Evolutionary conservation across 768 basidiomycete species (phyloP).

Genomic region (Mycena maculata): DNA sequence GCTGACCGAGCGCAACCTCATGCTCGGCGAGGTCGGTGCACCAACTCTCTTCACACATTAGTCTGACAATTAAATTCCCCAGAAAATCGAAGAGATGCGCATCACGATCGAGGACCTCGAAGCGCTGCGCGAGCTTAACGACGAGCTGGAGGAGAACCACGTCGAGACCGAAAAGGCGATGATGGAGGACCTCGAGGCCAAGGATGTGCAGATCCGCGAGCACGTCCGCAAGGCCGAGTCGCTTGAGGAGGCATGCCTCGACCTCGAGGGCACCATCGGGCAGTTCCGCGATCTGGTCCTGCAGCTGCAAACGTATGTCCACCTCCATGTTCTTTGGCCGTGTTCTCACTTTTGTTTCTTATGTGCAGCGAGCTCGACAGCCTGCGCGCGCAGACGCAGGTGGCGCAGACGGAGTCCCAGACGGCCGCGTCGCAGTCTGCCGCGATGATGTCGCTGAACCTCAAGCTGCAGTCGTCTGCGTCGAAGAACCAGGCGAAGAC

Average conservation of each 20-base stretch:
- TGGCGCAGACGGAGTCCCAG: constrained; percentile 84
- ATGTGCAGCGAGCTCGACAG: constrained; percentile 87
- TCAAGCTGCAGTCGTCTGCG: constrained; percentile 92
- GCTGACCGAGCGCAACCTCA: constrained; percentile 92
- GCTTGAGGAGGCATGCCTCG: constrained; percentile 84
- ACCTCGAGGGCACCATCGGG: constrained; percentile 87
- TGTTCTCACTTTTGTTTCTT: constrained; percentile 6
- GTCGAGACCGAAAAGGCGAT: constrained; percentile 92
- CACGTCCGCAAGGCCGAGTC: constrained; percentile 70
- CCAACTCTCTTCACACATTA: background rate
- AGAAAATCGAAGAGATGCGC: constrained; percentile 99
- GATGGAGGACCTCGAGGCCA: constrained; percentile 86
- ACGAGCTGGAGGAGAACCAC: constrained; percentile 97
- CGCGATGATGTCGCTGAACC: constrained; percentile 92
- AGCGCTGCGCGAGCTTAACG: constrained; percentile 93
- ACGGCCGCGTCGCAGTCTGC: constrained; percentile 90
- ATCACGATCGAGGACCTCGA: constrained; percentile 97
- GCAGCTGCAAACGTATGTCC: constrained; percentile 77
- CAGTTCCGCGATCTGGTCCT: constrained; percentile 95
- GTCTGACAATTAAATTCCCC: constrained; percentile 3
- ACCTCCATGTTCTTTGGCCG: constrained; percentile 2
- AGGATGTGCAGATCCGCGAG: constrained; percentile 78
- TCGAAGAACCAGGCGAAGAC: constrained; percentile 90
- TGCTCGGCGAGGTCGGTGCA: constrained; percentile 82
- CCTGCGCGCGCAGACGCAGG: constrained; percentile 87